Base-by-base conservation (phyloP, 805 yeast species). In the Nakazawaea ambrosiae region DNA sequence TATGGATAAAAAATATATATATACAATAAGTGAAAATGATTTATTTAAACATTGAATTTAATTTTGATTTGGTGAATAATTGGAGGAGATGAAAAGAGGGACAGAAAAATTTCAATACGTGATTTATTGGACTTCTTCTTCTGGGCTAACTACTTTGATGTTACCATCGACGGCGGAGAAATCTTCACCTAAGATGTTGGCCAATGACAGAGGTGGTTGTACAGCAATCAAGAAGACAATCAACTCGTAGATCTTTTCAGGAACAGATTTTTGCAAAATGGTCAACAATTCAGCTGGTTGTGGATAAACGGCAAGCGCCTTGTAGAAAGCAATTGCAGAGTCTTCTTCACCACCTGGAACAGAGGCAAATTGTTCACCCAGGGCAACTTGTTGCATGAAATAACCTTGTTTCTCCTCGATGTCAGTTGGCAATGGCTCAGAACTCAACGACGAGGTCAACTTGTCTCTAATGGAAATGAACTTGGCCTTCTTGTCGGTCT, bases 301-400 rank as follows among this genome's bases (percentile, higher is more conserved):
- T 44, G 98, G 97, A 61, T 89, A 90, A 35, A 88, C 89, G 29
- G 86, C 75, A 55, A 92, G 70, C 11, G 97, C 97, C 61, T 86
- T 84, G 75, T 92, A 92, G 73, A 88, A 92, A 48, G 81, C 74
- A 49, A 89, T 68, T 27, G 98, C 97, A 31, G 97, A 81, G 43
- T 81, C 86, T 46, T 82, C 62, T 58, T 83, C 86, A 48, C 74
- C 71, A 46, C 79, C 81, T 44, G 82, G 78, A 24, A 65, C 54
- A 46, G 73, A 66, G 45, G 86, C 75, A 49, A 84, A 67, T 58
- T 81, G 83, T 62, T 90, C 97, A 58, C 96, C 97, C 34, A 68
- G 55, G 43, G 87, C 81, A 39, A 90, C 89, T 60, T 85, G 88
- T 45, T 73, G 70, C 69, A 89, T 77, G 68, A 90, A 90, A 55